Evolutionary conservation across 768 basidiomycete species (phyloP).

Genomic region (Serpula lacrymans): DNA sequence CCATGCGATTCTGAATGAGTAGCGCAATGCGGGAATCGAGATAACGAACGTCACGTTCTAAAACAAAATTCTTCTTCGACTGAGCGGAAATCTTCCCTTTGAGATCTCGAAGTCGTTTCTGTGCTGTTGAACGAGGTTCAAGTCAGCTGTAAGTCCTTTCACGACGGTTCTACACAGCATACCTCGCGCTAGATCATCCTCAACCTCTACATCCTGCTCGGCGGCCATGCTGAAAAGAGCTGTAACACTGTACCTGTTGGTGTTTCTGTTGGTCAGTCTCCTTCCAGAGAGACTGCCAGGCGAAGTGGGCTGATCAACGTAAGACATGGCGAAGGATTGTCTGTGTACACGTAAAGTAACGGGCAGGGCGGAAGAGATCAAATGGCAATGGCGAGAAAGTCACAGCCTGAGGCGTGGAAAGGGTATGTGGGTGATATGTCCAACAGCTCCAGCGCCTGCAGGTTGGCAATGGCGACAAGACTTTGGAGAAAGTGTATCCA

Average conservation of each 20-base stretch:
- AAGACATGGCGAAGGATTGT: conserved; percentile 63
- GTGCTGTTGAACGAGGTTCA: conserved; percentile 52
- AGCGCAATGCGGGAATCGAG: conserved; percentile 96
- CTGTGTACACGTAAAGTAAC: background rate
- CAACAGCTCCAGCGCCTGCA: conserved; percentile 46
- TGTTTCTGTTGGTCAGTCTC: conserved; percentile 86
- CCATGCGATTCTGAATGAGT: conserved; percentile 98
- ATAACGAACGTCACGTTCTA: conserved; percentile 97
- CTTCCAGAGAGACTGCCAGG: conserved; percentile 66
- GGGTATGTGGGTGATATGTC: conserved; percentile 5
- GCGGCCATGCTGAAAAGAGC: conserved; percentile 97
- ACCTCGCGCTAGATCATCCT: conserved; percentile 96
- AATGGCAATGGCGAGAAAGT: conserved; percentile 8
- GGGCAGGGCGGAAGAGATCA: conserved; percentile 4
- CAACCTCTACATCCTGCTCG: conserved; percentile 97
- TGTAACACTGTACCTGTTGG: conserved; percentile 94
- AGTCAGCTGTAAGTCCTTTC: conserved; percentile 1
- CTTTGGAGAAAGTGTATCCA: conserved; percentile 20
- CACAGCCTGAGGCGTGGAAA: background rate
- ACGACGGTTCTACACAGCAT: conserved; percentile 22
- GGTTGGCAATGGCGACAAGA: conserved; percentile 16
- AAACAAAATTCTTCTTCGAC: conserved; percentile 99
- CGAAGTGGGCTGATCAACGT: conserved; percentile 56
- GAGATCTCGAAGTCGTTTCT: conserved; percentile 93
- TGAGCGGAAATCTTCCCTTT: conserved; percentile 97